Evolutionary conservation across 306 rosid species (phyloP).

Genomic region (Ammopiptanthus mongolicus): DNA sequence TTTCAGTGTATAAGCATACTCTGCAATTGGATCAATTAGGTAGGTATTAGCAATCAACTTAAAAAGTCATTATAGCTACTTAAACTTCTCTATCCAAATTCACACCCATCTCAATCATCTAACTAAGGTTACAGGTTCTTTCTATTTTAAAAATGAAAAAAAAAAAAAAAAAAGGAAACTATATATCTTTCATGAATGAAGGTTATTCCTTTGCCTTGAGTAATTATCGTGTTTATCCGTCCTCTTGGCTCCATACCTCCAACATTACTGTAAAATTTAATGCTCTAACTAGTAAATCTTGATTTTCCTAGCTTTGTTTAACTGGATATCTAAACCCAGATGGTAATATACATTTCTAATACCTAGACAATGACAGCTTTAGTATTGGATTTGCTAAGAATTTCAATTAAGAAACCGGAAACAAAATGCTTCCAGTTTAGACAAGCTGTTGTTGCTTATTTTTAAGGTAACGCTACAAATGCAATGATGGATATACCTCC

Average conservation of each 20-base stretch:
- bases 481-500: neutral
- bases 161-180: neutral
- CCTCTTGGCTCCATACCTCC: neutral
- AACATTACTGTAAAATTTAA: too few relatives aligned
- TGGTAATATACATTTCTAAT: neutral
- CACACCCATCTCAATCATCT: neutral
- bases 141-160: neutral
- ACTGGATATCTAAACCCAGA: neutral
- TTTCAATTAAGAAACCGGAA: neutral
- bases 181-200: neutral
- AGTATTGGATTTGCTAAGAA: too few relatives aligned
- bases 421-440: too few relatives aligned
- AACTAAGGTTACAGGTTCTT: neutral
- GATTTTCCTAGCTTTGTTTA: neutral
- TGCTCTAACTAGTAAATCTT: neutral
- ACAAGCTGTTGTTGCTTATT: neutral
- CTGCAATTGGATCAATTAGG: slow-evolving; percentile 24
- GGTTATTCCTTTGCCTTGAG: neutral
- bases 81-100: slow-evolving; percentile 4
- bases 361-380: neutral
- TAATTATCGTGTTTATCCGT: neutral
- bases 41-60: neutral
- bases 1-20: slow-evolving; percentile 62
- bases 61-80: neutral
- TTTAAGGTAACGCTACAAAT: neutral